Evolutionary conservation across 768 basidiomycete species (phyloP), one percentile per base, ranked within the genome.

Genomic region (Xanthoconium stramineum): DNA sequence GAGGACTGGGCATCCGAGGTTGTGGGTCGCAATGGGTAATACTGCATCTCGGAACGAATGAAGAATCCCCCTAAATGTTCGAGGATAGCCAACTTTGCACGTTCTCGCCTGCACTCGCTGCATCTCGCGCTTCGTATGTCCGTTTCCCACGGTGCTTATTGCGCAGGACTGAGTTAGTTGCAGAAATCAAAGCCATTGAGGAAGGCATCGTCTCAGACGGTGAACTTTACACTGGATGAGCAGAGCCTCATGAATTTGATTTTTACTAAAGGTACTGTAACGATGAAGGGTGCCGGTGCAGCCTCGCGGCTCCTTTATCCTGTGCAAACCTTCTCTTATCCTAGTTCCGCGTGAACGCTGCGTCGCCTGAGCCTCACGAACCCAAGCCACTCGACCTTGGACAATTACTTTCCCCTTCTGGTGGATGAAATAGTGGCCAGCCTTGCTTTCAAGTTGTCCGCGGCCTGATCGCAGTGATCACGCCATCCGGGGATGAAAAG

Each of bases 1-100:
- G 55, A 64, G 64, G 43, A 71, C 63, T 1, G 69, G 66, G 6
- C 62, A 74, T 55, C 63, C 78, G 24, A 78, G 79, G 46, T 50
- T 72, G 33, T 72, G 71, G 65, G 50, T 69, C 33, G 65, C 61
- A 40, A 55, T 64, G 61, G 58, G 70, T 60, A 48, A 47, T 64
- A n/a, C n/a, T n/a, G 15, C 30, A 37, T 53, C 43, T 53, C 12
- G 11, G 29, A 29, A 36, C 5, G 12, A 9, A 32, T 24, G 24
- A 4, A 24, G 24, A 37, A n/a, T 32, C 14, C 8, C 12, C 33
- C 24, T 24, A 35, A 45, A 33, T n/a, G 46, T 29, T 43, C 20
- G 17, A 32, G 24, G 14, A 46, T 29, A 71, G 71, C 59, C 19
- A 65, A 57, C 47, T 28, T 69, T 29, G 47, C 32, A 8, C 62